Evolutionary conservation across 2,329 filamentous ascomycete genomes (phyloP), one percentile per base, ranked within the genome.

Genomic region (Trichoderma breve): DNA sequence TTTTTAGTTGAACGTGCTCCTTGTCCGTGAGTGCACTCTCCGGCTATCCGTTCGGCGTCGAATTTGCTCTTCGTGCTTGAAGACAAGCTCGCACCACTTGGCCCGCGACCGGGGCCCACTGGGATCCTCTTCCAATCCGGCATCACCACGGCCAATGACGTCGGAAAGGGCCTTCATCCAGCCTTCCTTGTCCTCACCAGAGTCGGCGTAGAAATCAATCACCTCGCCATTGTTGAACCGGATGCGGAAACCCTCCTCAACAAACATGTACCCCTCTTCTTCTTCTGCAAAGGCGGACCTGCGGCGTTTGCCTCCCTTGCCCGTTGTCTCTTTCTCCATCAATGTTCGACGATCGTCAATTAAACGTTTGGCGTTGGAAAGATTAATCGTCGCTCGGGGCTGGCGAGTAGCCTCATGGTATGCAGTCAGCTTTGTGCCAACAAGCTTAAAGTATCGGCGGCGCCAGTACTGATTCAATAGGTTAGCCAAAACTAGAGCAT

Each of bases 181-280:
- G 70, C 90, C 92, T 60, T 97, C 93, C 83, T 98, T 99, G 79
- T 96, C 92, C 51, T 89, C 89, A 2, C 91, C 89, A 36, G 90
- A 95, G 82, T 98, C 95, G 78, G 95, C 96, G 79, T 99, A 98
- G 81, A 98, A 98, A 85, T 98, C 95, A 79, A 99, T 99, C 74
- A 97, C 91, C 83, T 99, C 96, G 73, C 96, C 96, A 78, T 99
- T 99, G 80, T 93, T 97, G 83, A 99, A 99, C 72, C 95, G 94
- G 80, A 99, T 97, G 53, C 96, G 93, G 91, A 99, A 99, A 3
- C 96, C 96, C 81, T 99, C 96, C 81, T 99, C 96, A 68, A 99
- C 95, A 81, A 99, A 99, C 93, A 98, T 97, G 85, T 99, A 99
- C 55, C 96, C 96, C 80, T 99, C 96, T 83, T 99, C 96, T 75